phyloP scores from a whole-genome alignment of 345 rosid species.

The Acer negundo region DNA sequence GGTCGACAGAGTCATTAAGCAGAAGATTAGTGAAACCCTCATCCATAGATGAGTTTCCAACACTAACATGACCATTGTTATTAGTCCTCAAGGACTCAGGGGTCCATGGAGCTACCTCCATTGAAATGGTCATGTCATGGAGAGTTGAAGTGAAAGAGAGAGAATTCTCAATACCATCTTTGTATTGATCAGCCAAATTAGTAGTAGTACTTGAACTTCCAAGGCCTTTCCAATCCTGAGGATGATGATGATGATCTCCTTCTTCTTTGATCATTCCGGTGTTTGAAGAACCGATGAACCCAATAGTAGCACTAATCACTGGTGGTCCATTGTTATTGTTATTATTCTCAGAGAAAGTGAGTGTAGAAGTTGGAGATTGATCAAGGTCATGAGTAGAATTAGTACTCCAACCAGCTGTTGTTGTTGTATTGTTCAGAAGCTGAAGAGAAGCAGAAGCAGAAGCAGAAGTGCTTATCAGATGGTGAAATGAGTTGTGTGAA shows the following conservation, averaged over 20 bases:
- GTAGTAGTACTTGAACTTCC: slow-evolving; percentile 26
- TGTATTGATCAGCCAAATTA: slow-evolving; percentile 28
- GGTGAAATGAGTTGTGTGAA: slow-evolving; percentile 42
- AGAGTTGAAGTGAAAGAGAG: slow-evolving; percentile 43
- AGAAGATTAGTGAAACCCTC: slow-evolving; percentile 84
- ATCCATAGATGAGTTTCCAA: slow-evolving; percentile 37
- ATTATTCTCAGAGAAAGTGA: slow-evolving; percentile 66
- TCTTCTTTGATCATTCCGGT: slow-evolving; percentile 50
- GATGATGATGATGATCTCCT: slow-evolving; percentile 36
- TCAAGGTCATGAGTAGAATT: slow-evolving; percentile 53
- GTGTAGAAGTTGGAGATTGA: slow-evolving; percentile 79
- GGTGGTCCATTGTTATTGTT: slow-evolving; percentile 20
- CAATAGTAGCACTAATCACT: slow-evolving; percentile 20
- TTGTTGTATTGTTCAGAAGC: slow-evolving; percentile 21
- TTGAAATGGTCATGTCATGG: slow-evolving; percentile 52
- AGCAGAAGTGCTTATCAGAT: slow-evolving; percentile 14
- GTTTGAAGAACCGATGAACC: slow-evolving; percentile 41
- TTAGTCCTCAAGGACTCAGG: slow-evolving; percentile 39
- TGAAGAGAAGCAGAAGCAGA: slow-evolving; percentile 27
- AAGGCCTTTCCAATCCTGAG: slow-evolving; percentile 54
- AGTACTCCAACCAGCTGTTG: slow-evolving; percentile 28
- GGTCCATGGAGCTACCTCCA: slow-evolving; percentile 47
- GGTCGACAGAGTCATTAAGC: slow-evolving; percentile 52
- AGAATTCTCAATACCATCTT: slow-evolving; percentile 41
- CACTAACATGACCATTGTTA: slow-evolving; percentile 3